Evolutionary conservation across 257 asterid genomes (phyloP), one percentile per base, ranked within the genome.

Genomic region (Striga asiatica): DNA sequence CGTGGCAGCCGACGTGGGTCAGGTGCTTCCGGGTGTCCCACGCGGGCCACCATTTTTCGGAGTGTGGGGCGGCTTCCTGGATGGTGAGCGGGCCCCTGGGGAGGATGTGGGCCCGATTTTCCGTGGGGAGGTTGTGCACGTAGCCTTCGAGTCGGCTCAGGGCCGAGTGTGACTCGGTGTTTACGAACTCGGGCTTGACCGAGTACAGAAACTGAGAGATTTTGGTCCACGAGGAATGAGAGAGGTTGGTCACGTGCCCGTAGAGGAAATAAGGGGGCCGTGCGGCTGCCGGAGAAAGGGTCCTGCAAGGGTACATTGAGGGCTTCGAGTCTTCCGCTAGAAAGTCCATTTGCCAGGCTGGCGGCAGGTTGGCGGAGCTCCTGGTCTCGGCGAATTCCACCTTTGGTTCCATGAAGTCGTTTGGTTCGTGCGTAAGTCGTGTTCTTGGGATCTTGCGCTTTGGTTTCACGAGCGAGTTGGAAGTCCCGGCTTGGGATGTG

Each of bases 21-120:
- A 91, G 24, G 9, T 82, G 85, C 74, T 74, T 74, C 74, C 98
- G 78, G 6, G 76, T 68, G 60, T 91, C 98, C 98, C 98, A 91
- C 0, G 76, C 70, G 2, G 97, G 98, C 98, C 95, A 83, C 85
- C 85, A 87, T 66, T 71, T 81, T 45, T 39, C 70, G 2, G 78
- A 20, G 10, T 45, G 69, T 2, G 96, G 96, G 55, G 81, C 35
- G 28, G 81, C 89, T 73, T 81, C 94, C 52, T 76, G 71, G 37
- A 91, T 74, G 4, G 81, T 82, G 83, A 65, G 67, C 19, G 97
- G 93, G 34, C 93, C 78, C 63, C 70, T 82, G 0, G 97, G 97
- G 20, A 39, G 57, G 66, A 77, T 56, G 68, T 71, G 82, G 52
- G 69, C 77, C 70, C 97, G 72, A 28, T 71, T 76, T 62, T 73